Evolutionary conservation across 345 rosid genomes (phyloP).

Genomic region (Trapa bicornis): DNA sequence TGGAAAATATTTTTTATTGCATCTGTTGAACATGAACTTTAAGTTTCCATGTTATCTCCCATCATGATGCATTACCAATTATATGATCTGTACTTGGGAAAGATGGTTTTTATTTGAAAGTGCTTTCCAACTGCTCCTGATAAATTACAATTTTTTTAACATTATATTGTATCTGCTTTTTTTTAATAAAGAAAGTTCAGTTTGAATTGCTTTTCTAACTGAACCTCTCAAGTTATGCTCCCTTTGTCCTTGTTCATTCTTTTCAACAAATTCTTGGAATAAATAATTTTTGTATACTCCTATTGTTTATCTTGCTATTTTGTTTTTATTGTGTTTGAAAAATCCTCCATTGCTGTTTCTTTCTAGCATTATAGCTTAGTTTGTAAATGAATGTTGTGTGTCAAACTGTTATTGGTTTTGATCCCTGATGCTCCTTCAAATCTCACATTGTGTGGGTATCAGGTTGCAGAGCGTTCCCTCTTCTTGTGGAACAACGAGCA

Average conservation of each 20-base stretch:
- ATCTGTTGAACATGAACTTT: no score
- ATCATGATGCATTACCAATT: no score
- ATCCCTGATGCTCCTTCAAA: neutral
- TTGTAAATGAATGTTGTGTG: neutral
- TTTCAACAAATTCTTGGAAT: neutral
- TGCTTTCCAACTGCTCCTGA: neutral
- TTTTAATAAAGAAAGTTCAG: neutral
- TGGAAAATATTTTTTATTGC: no score
- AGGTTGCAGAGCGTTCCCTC: slow-evolving; percentile 46
- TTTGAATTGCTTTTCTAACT: neutral
- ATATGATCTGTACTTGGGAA: no score
- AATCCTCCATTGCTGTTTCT: neutral
- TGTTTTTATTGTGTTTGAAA: neutral
- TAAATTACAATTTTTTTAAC: neutral
- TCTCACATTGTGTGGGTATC: slow-evolving; percentile 1
- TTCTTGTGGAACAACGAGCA: slow-evolving; percentile 48
- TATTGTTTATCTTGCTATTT: neutral
- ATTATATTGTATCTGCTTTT: neutral
- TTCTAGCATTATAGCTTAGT: neutral
- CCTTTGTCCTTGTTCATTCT: neutral
- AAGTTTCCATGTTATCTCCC: no score
- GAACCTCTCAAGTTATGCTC: neutral
- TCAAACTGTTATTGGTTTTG: neutral
- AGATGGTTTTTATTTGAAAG: neutral
- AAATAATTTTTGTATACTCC: neutral